These are phyloP conservation scores for Allium sativum DNA, from an alignment of 106 monocot genomes.

Conservation along the genomic window DNA sequence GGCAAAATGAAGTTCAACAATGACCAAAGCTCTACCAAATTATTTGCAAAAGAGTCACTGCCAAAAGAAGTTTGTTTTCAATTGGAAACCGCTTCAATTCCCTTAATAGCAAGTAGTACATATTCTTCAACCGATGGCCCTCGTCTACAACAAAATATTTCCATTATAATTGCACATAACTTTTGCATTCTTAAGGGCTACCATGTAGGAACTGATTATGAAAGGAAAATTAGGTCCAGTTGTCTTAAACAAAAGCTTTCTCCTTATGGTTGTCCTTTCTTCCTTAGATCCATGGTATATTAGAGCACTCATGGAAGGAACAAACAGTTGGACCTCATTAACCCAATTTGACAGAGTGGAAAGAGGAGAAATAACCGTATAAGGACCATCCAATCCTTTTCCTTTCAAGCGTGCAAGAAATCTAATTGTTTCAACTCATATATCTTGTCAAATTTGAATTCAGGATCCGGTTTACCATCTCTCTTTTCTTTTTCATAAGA, in stretches of 20 bases:
- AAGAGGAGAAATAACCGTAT: slow-evolving; percentile 84
- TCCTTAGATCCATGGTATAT: slow-evolving; percentile 79
- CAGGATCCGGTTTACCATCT: background rate
- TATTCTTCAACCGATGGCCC: slow-evolving; percentile 94
- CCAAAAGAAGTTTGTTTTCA: slow-evolving; percentile 97
- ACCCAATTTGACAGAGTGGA: slow-evolving; percentile 97
- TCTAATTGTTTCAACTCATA: slow-evolving; percentile 58
- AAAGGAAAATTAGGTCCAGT: slow-evolving; percentile 75
- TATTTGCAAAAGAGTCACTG: slow-evolving; percentile 97
- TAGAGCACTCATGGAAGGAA: slow-evolving; percentile 54
- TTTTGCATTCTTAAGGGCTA: slow-evolving; percentile 62
- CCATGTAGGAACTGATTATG: slow-evolving; percentile 75
- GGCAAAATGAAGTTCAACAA: slow-evolving; percentile 92
- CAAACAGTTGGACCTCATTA: slow-evolving; percentile 81
- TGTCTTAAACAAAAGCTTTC: slow-evolving; percentile 55
- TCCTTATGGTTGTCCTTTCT: slow-evolving; percentile 51
- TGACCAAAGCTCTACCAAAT: slow-evolving; percentile 94
- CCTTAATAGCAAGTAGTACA: slow-evolving; percentile 56
- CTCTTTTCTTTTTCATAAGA: slow-evolving; percentile 1
- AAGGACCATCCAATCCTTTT: slow-evolving; percentile 81
- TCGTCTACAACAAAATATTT: slow-evolving; percentile 97
- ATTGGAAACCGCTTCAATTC: slow-evolving; percentile 67
- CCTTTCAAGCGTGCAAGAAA: slow-evolving; percentile 96
- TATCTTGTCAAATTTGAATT: slow-evolving; percentile 15
- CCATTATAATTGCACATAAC: slow-evolving; percentile 56